Evolutionary conservation across 306 rosid genomes (phyloP).

Genomic region (Vigna radiata): DNA sequence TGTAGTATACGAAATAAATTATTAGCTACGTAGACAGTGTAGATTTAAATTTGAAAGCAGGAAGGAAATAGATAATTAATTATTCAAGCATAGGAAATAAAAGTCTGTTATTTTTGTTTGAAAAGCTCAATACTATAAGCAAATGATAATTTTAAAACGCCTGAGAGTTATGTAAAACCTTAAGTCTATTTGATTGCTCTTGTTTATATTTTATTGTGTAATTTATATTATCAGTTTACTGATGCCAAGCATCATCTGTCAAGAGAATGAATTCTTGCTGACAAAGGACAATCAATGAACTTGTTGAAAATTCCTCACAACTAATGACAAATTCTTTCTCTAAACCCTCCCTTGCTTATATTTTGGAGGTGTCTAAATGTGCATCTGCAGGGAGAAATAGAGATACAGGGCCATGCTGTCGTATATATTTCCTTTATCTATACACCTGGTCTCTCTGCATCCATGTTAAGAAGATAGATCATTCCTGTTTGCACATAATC

Average conservation of each 20-base stretch:
- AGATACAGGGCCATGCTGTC: not conserved
- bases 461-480: constrained; percentile 6
- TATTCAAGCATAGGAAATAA: not conserved
- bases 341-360: not conserved
- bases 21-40: not conserved
- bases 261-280: constrained; percentile 24
- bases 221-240: not conserved
- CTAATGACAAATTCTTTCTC: constrained; percentile 21
- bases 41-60: not conserved
- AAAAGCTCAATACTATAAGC: not conserved
- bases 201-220: constrained; percentile 18
- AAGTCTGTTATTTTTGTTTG: constrained; percentile 1
- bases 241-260: constrained; percentile 8
- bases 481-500: constrained; percentile 39
- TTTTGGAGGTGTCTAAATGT: constrained; percentile 3
- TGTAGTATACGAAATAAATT: no score
- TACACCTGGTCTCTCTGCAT: not conserved
- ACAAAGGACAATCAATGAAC: not conserved
- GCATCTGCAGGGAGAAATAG: constrained; percentile 2
- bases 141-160: constrained; percentile 2
- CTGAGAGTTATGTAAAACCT: constrained; percentile 8
- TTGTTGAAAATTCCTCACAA: constrained; percentile 20
- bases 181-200: constrained; percentile 15
- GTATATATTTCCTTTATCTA: constrained; percentile 19
- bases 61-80: not conserved